Evolutionary conservation across 306 rosid species (phyloP).

Genomic region (Notholithocarpus densiflorus): DNA sequence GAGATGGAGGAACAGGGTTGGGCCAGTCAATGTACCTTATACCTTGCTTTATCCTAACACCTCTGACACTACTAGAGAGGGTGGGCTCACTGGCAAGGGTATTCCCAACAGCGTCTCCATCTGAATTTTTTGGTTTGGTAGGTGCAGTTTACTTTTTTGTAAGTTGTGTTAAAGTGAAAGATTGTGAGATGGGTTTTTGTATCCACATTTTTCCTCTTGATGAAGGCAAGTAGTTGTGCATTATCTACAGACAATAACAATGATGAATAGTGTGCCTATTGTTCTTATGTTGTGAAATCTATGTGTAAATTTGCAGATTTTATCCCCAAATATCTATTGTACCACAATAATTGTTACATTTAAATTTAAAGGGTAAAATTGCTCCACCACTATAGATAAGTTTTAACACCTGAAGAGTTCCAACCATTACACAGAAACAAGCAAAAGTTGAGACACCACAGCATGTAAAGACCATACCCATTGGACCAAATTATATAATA

Average conservation of each 20-base stretch:
- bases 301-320: background rate
- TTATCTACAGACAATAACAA: too few species aligned
- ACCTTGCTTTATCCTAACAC: slow-evolving; percentile 80
- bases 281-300: background rate
- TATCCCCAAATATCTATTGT: background rate
- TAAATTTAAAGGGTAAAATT: background rate
- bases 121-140: slow-evolving; percentile 14
- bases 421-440: background rate
- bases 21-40: slow-evolving; percentile 69
- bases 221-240: too few species aligned
- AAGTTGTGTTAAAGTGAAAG: background rate
- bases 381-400: background rate
- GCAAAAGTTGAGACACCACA: background rate
- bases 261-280: background rate
- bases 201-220: background rate
- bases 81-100: slow-evolving; percentile 91
- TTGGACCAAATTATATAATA: background rate
- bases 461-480: background rate
- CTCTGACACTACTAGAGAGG: slow-evolving; percentile 53
- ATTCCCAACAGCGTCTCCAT: slow-evolving; percentile 91
- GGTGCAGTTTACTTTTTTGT: background rate
- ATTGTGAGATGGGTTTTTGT: background rate
- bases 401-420: background rate
- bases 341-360: too few species aligned
- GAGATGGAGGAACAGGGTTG: slow-evolving; percentile 70